These are phyloP conservation scores for Teunomyces tritomae DNA, from an alignment of 805 yeast genomes.

Conservation along the genomic window DNA sequence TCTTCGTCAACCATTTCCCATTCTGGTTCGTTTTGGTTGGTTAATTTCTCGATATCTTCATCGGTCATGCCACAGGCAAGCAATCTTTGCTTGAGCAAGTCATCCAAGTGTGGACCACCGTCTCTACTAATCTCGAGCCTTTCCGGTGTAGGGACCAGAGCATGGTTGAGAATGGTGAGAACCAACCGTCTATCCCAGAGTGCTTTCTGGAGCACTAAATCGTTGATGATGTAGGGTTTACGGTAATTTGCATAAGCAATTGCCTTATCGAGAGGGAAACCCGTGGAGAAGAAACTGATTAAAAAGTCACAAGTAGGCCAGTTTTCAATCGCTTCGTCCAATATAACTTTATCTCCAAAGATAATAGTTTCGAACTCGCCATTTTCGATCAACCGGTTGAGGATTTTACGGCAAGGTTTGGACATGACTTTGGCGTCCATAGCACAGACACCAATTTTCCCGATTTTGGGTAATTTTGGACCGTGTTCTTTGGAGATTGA, in stretches of 20 bases:
- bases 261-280: conserved; percentile 96
- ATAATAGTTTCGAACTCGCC: conserved; percentile 97
- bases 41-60: conserved; percentile 55
- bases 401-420: conserved; percentile 90
- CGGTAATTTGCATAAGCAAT: conserved; percentile 84
- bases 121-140: conserved; percentile 90
- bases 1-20: conserved; percentile 87
- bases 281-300: conserved; percentile 90
- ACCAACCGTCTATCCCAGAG: conserved; percentile 98
- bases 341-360: conserved; percentile 94
- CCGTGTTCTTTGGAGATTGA: conserved; percentile 40
- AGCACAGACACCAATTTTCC: conserved; percentile 97
- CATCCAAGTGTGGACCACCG: conserved; percentile 88
- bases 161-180: conserved; percentile 69
- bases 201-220: conserved; percentile 84
- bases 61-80: conserved; percentile 38
- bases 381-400: conserved; percentile 81
- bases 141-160: conserved; percentile 85
- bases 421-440: conserved; percentile 96
- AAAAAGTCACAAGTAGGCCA: conserved; percentile 99
- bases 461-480: conserved; percentile 66
- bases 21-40: conserved; percentile 68
- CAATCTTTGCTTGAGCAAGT: conserved; percentile 47
- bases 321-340: conserved; percentile 90
- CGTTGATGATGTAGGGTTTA: conserved; percentile 87